Base-by-base conservation (phyloP, 1,139 yeast species). In the Oligophagozyma castellii region DNA sequence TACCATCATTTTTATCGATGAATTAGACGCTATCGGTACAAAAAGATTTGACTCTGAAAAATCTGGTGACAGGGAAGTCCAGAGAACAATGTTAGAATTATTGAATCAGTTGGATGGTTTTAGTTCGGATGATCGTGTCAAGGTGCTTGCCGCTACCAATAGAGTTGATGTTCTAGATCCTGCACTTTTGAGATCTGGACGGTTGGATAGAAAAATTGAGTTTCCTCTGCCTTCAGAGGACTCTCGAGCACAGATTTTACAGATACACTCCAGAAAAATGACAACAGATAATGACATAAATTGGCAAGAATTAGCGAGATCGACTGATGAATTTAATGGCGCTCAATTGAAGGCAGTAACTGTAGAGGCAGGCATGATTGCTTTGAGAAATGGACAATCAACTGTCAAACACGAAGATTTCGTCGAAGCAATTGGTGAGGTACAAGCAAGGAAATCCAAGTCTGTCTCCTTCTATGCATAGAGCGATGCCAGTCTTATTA, bases 311-410 rank as follows among this genome's bases (percentile, higher is more conserved):
- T 69, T 89, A 53, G 96, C 99, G 4, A 71, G 98, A 52, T 80
- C 95, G 10, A 89, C 98, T 0, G 98, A 89, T 56, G 99, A 89
- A 58, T 89, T 89, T 58, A 89, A 89, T 48, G 98, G 98, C 51
- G 99, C 99, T 1, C 96, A 92, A 59, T 67, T 89, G 54, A 89
- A 89, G 62, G 96, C 96, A 0, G 98, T 89, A 16, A 84, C 95
- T 5, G 98, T 89, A 14, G 99, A 89, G 57, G 98, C 98, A 3
- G 99, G 98, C 51, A 92, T 89, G 98, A 89, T 92, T 59, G 99
- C 98, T 1, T 67, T 92, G 51, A 73, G 98, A 59, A 83, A 83
- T 47, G 96, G 95, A 15, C 93, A 89, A 57, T 71, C 80, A 19
- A 69, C 77, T 41, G 86, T 92, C 35, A 80, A 81, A 46, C 99